Evolutionary conservation across 1,139 yeast species (phyloP).

Genomic region (Candida sp.): DNA sequence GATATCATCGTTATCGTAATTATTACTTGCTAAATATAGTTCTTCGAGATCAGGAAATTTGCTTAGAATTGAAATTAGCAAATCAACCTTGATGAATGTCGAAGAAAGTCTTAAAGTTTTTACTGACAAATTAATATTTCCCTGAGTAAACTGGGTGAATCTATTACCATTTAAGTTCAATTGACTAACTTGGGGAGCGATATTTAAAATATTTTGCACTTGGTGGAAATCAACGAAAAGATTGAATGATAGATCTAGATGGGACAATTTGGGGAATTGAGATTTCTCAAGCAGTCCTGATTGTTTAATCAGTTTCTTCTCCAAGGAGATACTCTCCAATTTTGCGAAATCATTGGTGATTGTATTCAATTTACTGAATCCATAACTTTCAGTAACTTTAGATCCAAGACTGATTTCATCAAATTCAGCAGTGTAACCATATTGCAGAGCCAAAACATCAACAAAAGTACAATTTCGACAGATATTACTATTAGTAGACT

Average conservation of each 20-base stretch:
- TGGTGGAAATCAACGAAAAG: slow-evolving; percentile 41
- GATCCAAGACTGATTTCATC: slow-evolving; percentile 7
- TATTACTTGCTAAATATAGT: slow-evolving; percentile 49
- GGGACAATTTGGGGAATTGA: slow-evolving; percentile 21
- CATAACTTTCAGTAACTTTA: slow-evolving; percentile 25
- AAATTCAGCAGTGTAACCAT: slow-evolving; percentile 31
- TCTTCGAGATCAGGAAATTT: slow-evolving; percentile 42
- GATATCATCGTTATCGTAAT: slow-evolving; percentile 22
- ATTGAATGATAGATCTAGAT: slow-evolving; percentile 64
- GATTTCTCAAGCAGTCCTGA: slow-evolving; percentile 10
- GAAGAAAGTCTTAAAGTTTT: slow-evolving; percentile 24
- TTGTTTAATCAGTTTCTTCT: slow-evolving; percentile 25
- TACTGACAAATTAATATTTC: slow-evolving; percentile 15
- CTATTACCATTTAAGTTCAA: slow-evolving; percentile 66
- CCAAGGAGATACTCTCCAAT: slow-evolving; percentile 50
- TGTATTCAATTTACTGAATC: slow-evolving; percentile 54
- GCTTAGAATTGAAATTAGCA: slow-evolving; percentile 22
- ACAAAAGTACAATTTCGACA: slow-evolving; percentile 28
- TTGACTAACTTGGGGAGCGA: slow-evolving; percentile 33
- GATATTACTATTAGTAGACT: slow-evolving; percentile 32
- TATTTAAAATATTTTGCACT: slow-evolving; percentile 33
- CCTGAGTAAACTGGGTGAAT: slow-evolving; percentile 27
- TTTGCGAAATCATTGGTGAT: slow-evolving; percentile 45
- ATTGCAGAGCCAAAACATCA: slow-evolving; percentile 49
- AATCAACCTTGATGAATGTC: slow-evolving; percentile 21